Evolutionary conservation across 129 eudicot genomes (phyloP).

Genomic region (Flaveria brownii): DNA sequence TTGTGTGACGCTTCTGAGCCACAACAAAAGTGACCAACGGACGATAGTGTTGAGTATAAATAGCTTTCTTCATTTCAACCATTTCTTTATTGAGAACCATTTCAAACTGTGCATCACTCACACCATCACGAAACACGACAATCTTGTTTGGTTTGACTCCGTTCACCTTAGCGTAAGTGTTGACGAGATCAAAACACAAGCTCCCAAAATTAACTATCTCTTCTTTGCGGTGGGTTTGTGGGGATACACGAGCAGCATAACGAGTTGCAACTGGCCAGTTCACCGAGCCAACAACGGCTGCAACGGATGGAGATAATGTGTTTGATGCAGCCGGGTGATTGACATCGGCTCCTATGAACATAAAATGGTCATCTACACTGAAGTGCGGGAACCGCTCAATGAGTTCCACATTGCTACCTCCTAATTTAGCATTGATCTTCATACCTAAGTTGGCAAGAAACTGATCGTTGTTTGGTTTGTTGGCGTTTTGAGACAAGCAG

Average conservation of each 20-base stretch:
- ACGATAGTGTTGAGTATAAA: conserved; percentile 37
- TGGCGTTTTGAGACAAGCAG: conserved; percentile 43
- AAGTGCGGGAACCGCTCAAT: conserved; percentile 39
- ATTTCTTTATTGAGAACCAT: conserved; percentile 73
- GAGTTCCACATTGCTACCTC: conserved; percentile 67
- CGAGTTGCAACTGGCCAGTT: conserved; percentile 52
- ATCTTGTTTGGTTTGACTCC: conserved; percentile 52
- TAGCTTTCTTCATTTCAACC: conserved; percentile 43
- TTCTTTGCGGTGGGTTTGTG: conserved; percentile 61
- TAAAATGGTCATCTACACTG: conserved; percentile 38
- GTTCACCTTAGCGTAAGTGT: conserved; percentile 45
- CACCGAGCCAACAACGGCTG: conserved; percentile 68
- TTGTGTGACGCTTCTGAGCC: conserved; percentile 74
- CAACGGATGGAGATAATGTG: conserved; percentile 54
- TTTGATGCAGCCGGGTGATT: conserved; percentile 60
- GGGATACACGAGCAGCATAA: conserved; percentile 53
- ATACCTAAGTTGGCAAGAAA: conserved; percentile 60
- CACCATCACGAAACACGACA: conserved; percentile 82
- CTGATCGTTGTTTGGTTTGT: conserved; percentile 43
- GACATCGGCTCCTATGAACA: conserved; percentile 83
- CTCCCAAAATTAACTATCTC: conserved; percentile 59
- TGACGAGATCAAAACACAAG: conserved; percentile 53
- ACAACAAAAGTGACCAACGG: conserved; percentile 67
- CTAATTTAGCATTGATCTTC: conserved; percentile 75
- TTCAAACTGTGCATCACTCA: conserved; percentile 74